Evolutionary conservation across 164 flowering plant species (phyloP).

Genomic region (Liquidambar formosana): DNA sequence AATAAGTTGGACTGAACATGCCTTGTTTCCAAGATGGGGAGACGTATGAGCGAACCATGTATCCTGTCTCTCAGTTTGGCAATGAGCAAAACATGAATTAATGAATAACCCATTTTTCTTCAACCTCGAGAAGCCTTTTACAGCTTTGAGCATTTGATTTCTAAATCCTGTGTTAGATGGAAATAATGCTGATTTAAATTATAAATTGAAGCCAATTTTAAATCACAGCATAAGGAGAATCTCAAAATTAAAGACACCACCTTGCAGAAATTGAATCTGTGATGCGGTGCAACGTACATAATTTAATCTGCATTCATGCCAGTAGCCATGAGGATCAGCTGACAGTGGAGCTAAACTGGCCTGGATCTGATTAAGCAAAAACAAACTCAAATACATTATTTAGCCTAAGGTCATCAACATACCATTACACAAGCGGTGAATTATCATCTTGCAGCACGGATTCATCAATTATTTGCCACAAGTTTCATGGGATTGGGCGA

Average conservation of each 20-base stretch:
- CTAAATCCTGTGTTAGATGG: background rate
- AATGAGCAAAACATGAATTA: slow-evolving; percentile 96
- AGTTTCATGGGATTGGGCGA: no score
- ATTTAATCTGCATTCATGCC: slow-evolving; percentile 64
- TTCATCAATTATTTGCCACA: no score
- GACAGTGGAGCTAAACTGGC: slow-evolving; percentile 69
- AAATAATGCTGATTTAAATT: background rate
- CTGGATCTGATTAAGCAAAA: slow-evolving; percentile 45
- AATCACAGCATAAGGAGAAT: background rate
- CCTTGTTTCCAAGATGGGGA: slow-evolving; percentile 18
- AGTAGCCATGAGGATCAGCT: slow-evolving; percentile 74
- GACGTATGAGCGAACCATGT: slow-evolving; percentile 18
- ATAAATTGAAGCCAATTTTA: background rate
- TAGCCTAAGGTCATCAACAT: background rate
- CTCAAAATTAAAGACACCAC: slow-evolving; percentile 22
- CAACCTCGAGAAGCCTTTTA: slow-evolving; percentile 27
- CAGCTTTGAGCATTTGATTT: no score
- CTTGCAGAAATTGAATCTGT: slow-evolving; percentile 75
- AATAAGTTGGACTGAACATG: background rate
- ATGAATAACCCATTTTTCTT: slow-evolving; percentile 73
- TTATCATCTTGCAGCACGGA: no score
- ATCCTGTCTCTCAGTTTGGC: slow-evolving; percentile 54
- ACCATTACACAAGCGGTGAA: no score
- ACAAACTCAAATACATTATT: background rate
- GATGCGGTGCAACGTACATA: slow-evolving; percentile 52